Evolutionary conservation across 495 filamentous ascomycete species (phyloP), one percentile per base, ranked within the genome.

Genomic region (Penicillium pancosmium): DNA sequence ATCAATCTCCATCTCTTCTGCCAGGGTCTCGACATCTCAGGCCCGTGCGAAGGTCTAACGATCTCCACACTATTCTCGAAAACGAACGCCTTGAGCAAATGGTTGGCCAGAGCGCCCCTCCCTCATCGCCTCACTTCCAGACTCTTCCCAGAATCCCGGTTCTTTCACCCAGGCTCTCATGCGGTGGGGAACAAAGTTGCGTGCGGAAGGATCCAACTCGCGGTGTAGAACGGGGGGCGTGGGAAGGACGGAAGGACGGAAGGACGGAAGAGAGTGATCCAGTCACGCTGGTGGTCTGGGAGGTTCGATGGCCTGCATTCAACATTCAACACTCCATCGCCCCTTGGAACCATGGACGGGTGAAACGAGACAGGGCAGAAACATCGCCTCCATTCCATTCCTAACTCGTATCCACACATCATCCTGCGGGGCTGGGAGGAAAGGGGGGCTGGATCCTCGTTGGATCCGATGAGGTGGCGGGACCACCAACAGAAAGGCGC

Each of bases 31-130:
- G 16, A 19, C 41, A 18, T 34, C 49, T 31, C 40, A 36, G 62
- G 55, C 41, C 58, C 55, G 62, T 64, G 62, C 57, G 46, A 58
- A 56, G 9, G 21, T 31, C 27, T 51, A 48, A 23, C 43, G 52
- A 40, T 58, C 54, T 61, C 62, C 62, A 65, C 62, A 61, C 27
- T 55, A 55, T 65, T 65, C 62, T 65, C 57, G 62, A 65, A 64
- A 55, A 27, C 41, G 49, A 57, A 54, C 54, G 38, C 38, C 40
- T 36, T 27, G 18, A 44, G n/a, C 46, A 33, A 38, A 33, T 64
- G 62, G 54, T 65, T 61, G 62, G 58, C 33, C 52, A 18, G 18
- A 41, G 25, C 51, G 15, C 56, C 54, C 57, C 41, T 50, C 44
- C 44, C 48, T 53, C 55, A 58, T 65, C 55, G 62, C 62, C 62